Base-by-base conservation (phyloP, 208 protist genomes). In the Endotrypanum monterogeii region DNA sequence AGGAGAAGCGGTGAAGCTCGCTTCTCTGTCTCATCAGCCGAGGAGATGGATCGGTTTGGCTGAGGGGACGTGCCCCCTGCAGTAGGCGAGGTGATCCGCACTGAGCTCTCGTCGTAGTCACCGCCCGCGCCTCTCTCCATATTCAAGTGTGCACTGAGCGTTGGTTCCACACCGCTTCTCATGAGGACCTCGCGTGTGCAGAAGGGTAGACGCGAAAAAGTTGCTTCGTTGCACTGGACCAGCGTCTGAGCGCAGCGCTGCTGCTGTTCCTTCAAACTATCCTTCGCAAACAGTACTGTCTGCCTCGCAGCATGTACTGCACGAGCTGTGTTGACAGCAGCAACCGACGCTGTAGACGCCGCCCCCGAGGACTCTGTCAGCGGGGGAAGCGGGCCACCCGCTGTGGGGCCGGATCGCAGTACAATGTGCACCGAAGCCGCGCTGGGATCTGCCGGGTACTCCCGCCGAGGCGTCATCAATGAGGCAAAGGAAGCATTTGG, bases 211-310 rank as follows among this genome's bases (percentile, higher is more conserved):
- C 76, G 70, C 7, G 54, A 67, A 2, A 76, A 46, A 28, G 55
- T 18, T 37, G 73, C n/a, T 7, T 61, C 63, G 18, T 81, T 66
- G 65, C 71, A 81, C 20, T 41, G 56, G 39, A 63, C 65, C 63
- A 81, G 25, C 39, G 71, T 71, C 71, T 62, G 63, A 0, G 62
- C 76, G 28, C 57, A 73, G 54, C 76, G 76, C 2, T 25, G 61
- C 30, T 65, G 70, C 66, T 73, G 76, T 14, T 70, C 71, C 3
- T 71, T 70, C 30, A 76, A 39, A 54, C 76, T 81, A 1, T 65
- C 50, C 9, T 51, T 39, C 18, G 70, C 76, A 57, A 76, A 76
- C 66, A 69, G 63, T 14, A 72, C 51, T 1, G 76, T 76, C 39
- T 65, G 76, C 55, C 76, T 61, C 3, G 70, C 76, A 7, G 37